Base-by-base conservation (phyloP, 345 rosid genomes). In the Brassica rapa region DNA sequence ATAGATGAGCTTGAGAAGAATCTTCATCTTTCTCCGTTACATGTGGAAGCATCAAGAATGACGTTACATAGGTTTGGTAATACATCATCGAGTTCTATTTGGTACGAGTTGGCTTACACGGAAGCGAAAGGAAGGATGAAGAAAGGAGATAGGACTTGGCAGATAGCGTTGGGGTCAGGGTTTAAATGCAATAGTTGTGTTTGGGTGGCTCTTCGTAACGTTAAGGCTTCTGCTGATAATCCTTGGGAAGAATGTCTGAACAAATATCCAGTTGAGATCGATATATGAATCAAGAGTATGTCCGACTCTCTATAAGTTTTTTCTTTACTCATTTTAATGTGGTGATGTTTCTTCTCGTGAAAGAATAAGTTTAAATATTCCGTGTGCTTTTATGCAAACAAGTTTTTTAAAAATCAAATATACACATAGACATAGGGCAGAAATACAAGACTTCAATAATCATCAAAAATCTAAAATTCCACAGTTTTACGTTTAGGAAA, bases 21-120 rank as follows among this genome's bases (percentile, higher is more conserved):
- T 59, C 84, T 88, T 25, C 73, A 83, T 67, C 86, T 90, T 0
- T 41, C 84, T 21, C 76, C 86, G 1, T 84, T 88, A 82, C 86
- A 85, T 56, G 86, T 85, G 78, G 91, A 88, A 29, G 91, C 95
- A 4, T 88, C 90, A 0, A 81, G 90, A 71, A 88, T 90, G 93
- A 90, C 91, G 10, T 78, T 90, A 0, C 75, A 88, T 37, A 72
- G 92, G 74, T 88, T 87, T 64, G 91, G 95, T n/a, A 90, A 90
- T 68, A 87, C 90, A 0, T 86, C 89, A 0, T 86, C 90, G 79
- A 86, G 89, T 68, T 89, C 91, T 0, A 65, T 87, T 27, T 89
- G 91, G 93, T 89, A 89, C 1, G 91, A 87, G 80, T 62, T 86
- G 76, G 91, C 90, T 32, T 88, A 88, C 43, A 72, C 76, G 0